Percentiles rank a stretch among this genome's conserved stretches.
Evolutionary conservation across 768 basidiomycete genomes (phyloP).

Genomic region (Pulveroboletus sp.): DNA sequence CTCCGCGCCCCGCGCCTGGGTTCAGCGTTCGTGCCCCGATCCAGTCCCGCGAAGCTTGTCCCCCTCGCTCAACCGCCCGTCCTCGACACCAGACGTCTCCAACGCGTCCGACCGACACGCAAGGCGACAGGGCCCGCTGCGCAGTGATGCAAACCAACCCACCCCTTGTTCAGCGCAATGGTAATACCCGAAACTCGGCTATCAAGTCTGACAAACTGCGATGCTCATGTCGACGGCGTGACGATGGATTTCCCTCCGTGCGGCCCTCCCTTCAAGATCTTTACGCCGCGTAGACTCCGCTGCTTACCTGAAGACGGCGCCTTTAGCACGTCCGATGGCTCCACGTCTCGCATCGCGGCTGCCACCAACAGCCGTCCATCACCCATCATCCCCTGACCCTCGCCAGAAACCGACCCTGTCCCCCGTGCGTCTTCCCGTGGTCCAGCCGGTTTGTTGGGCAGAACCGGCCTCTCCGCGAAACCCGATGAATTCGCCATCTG

Average conservation of each 20-base stretch:
- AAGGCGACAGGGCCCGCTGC: too few relatives aligned
- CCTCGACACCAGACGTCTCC: too few relatives aligned
- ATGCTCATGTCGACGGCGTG: too few relatives aligned
- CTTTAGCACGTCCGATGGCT: constrained; percentile 12
- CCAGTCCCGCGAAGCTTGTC: too few relatives aligned
- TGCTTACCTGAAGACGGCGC: constrained; percentile 16
- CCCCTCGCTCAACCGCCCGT: too few relatives aligned
- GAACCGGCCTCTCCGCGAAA: constrained; percentile 16
- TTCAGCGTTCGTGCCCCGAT: too few relatives aligned
- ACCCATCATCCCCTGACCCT: background rate
- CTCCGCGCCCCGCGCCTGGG: too few relatives aligned
- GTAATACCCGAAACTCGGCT: constrained; percentile 1
- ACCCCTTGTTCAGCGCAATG: too few relatives aligned
- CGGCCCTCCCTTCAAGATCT: constrained; percentile 25
- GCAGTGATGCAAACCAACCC: too few relatives aligned
- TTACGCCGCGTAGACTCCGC: constrained; percentile 30
- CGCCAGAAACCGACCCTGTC: background rate
- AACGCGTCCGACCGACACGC: too few relatives aligned
- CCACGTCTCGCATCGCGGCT: constrained; percentile 4
- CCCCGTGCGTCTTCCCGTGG: background rate
- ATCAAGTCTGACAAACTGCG: background rate
- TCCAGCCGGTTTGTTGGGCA: constrained; percentile 21
- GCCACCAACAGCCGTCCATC: background rate
- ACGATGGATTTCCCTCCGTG: constrained; percentile 8
- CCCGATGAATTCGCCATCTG: constrained; percentile 52